A percentile compares a stretch with the other conserved stretches of the same genome.
These are phyloP conservation scores for Pythium dissimile DNA, from an alignment of 352 stramenopile species.

Conservation along the genomic window DNA sequence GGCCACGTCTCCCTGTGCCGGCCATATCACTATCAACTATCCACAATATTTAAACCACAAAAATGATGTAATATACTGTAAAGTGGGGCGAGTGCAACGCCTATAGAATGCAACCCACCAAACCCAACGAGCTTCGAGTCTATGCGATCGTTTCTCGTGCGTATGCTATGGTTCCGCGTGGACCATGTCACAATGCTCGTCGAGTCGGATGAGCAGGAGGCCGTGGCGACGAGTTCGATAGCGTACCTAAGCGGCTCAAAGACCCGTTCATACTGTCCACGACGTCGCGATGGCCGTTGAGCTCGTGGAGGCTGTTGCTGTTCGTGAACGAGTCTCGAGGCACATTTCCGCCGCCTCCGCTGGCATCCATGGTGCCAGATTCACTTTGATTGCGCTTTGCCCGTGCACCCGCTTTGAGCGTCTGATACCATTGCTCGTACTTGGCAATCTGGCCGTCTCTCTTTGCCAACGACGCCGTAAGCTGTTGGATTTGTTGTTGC, in stretches of 20 bases:
- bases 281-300: constrained; percentile 4
- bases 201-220: constrained; percentile 67
- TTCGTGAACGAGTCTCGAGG: constrained; percentile 63
- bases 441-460: constrained; percentile 73
- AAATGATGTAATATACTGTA: constrained; percentile 22
- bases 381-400: constrained; percentile 67
- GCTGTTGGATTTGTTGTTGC: constrained; percentile 53
- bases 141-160: not conserved
- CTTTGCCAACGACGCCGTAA: constrained; percentile 41
- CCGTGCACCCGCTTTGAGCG: constrained; percentile 76
- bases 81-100: not conserved
- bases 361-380: constrained; percentile 8
- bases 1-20: not conserved
- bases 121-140: too few species aligned
- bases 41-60: constrained; percentile 27
- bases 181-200: constrained; percentile 36
- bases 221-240: constrained; percentile 18
- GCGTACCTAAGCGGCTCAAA: constrained; percentile 7
- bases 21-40: not conserved
- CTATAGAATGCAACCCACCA: too few species aligned
- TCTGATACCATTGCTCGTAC: constrained; percentile 87
- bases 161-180: too few species aligned
- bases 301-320: constrained; percentile 57
- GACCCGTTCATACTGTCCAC: constrained; percentile 3
- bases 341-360: constrained; percentile 3